Evolutionary conservation across 2,329 filamentous ascomycete species (phyloP).

Genomic region (Pseudogymnoascus destructans): DNA sequence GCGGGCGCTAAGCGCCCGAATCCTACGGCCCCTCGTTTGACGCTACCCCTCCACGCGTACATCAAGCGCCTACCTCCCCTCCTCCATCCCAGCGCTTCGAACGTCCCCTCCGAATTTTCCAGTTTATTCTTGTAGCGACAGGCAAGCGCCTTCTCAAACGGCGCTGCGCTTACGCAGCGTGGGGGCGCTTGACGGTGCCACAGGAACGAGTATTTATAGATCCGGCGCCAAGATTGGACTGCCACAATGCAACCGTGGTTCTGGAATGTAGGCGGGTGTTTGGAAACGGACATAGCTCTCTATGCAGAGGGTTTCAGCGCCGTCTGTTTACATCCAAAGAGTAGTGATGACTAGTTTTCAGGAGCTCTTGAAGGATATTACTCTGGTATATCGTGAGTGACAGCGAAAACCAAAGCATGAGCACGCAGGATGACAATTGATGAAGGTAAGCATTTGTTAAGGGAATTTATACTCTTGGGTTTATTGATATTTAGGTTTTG

Average conservation of each 20-base stretch:
- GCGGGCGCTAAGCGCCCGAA: background rate
- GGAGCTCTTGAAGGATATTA: background rate
- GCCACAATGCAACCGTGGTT: background rate
- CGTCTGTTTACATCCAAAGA: background rate
- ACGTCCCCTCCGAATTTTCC: background rate
- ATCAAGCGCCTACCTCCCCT: background rate
- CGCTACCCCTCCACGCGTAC: background rate
- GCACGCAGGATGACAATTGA: background rate
- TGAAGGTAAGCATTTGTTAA: background rate
- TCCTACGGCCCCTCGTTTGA: background rate
- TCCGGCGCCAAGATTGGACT: background rate
- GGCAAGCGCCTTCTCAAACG: background rate
- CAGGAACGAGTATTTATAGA: constrained; percentile 7
- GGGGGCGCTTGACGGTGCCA: background rate
- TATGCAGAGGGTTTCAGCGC: background rate
- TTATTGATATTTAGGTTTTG: background rate
- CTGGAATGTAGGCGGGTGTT: background rate
- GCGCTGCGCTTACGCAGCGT: background rate
- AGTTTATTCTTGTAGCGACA: background rate
- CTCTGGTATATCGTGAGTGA: background rate
- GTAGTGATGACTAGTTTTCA: background rate
- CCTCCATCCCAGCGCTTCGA: background rate
- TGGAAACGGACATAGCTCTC: background rate
- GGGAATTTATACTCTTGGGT: background rate
- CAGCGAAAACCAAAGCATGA: background rate